Evolutionary conservation across 148 eudicot species (phyloP), one percentile per base, ranked within the genome.

Genomic region (Nepenthes gracilis): DNA sequence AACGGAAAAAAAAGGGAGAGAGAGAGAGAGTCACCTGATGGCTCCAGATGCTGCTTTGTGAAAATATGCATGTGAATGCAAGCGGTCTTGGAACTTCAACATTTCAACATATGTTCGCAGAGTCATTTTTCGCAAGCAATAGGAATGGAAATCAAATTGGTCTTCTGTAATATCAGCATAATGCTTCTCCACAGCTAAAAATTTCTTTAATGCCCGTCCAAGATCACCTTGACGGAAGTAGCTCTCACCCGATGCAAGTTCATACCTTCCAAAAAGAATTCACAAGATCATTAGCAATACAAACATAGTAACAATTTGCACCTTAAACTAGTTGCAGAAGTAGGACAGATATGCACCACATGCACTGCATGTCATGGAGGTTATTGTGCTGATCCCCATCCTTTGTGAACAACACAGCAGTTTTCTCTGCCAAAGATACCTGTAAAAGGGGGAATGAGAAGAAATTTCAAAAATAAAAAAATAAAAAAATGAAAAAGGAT

Each of bases 361-460:
- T 94, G 92, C 99, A 94, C 81, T 94, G 99, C 99, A 94, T 94
- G 75, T 94, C 99, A 71, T 86, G 81, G 45, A 94, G 79, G 75
- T 77, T 89, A 72, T 89, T 86, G 63, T 89, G 99, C 71, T 87
- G 99, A 62, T 94, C 99, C 55, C 99, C 99, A 59, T 94, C 99
- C 78, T 94, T 94, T 13, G 99, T 94, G 81, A 94, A 94, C 70
- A 94, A 79, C 49, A 81, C 84, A 57, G 97, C 97, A 10, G 97
- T 94, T 77, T 86, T 94, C 69, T 94, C 99, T 63, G 99, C 99
- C 74, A 77, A 55, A 32, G 85, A 36, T 63, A 89, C 97, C 99
- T 94, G 72, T 49, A 72, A 59, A 36, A 48, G 66, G 8, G 58
- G 36, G 73, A 34, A 47, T 54, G 48, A 9, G 43, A 57, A 35